A percentile compares a stretch with the other conserved stretches of the same genome.
Evolutionary conservation across 805 yeast genomes (phyloP).

Genomic region (Ogataea nonfermentans): DNA sequence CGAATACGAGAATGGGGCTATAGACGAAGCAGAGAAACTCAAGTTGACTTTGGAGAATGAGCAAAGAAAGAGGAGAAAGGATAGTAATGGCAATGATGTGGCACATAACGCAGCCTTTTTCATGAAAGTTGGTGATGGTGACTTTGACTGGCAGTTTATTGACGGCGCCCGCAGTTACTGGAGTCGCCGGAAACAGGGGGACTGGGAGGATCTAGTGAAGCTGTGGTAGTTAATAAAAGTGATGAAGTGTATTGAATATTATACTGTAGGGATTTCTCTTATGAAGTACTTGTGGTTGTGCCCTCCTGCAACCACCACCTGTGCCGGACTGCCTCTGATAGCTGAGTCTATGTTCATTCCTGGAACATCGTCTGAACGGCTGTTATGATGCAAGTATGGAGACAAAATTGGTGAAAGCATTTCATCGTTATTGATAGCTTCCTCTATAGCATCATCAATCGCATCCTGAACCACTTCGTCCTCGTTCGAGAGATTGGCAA

Average conservation of each 20-base stretch:
- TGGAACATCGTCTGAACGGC: conserved; percentile 24
- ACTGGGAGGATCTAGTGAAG: conserved; percentile 56
- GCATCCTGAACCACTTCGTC: conserved; percentile 45
- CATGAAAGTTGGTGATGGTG: conserved; percentile 38
- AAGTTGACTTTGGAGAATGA: conserved; percentile 71
- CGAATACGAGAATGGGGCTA: conserved; percentile 64
- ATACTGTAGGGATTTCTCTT: conserved; percentile 25
- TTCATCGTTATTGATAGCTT: conserved; percentile 46
- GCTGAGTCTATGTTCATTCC: conserved; percentile 23
- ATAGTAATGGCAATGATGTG: conserved; percentile 43
- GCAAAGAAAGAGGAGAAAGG: conserved; percentile 76
- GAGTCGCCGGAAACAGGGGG: conserved; percentile 64
- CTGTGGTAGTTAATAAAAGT: conserved; percentile 48
- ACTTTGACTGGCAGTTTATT: conserved; percentile 50
- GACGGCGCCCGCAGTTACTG: conserved; percentile 70
- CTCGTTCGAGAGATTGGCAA: conserved; percentile 46
- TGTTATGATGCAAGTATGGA: conserved; percentile 33
- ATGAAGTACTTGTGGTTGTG: conserved; percentile 35
- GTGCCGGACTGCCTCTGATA: conserved; percentile 12
- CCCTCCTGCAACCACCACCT: conserved; percentile 36
- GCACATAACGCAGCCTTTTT: conserved; percentile 64
- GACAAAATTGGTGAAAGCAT: conserved; percentile 45
- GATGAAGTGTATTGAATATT: neutral
- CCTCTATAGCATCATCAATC: conserved; percentile 47
- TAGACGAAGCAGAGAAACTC: conserved; percentile 67